A percentile compares a stretch with the other conserved stretches of the same genome.
These are phyloP conservation scores for Nicotiana tomentosiformis DNA, from an alignment of 257 asterid genomes.

Conservation along the genomic window DNA sequence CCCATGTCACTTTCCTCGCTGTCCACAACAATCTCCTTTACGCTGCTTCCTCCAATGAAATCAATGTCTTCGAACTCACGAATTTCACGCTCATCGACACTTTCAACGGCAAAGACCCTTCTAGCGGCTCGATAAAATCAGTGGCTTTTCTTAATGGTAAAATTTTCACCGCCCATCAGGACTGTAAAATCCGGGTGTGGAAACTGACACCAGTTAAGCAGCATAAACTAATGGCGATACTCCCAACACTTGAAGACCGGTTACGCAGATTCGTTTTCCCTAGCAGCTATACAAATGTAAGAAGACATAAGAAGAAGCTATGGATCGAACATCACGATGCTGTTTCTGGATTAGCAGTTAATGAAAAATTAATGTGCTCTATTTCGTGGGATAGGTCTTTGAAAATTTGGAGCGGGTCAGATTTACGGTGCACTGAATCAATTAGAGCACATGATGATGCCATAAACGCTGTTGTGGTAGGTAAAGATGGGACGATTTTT, in stretches of 20 bases:
- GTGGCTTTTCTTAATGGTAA: conserved; percentile 38
- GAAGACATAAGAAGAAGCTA: conserved; percentile 58
- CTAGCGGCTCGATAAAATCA: conserved; percentile 59
- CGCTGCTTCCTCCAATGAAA: conserved; percentile 53
- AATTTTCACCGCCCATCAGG: conserved; percentile 77
- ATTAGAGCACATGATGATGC: conserved; percentile 85
- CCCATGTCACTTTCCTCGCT: conserved; percentile 38
- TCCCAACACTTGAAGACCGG: conserved; percentile 60
- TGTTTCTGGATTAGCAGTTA: conserved; percentile 50
- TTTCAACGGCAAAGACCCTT: conserved; percentile 22
- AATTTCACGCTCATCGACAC: conserved; percentile 33
- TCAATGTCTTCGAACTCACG: conserved; percentile 39
- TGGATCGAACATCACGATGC: conserved; percentile 81
- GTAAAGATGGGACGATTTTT: conserved; percentile 43
- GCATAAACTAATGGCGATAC: conserved; percentile 49
- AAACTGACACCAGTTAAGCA: conserved; percentile 19
- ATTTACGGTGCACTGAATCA: conserved; percentile 44
- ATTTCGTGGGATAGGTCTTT: conserved; percentile 74
- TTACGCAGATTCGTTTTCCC: conserved; percentile 43
- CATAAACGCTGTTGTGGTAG: conserved; percentile 51
- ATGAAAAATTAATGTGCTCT: conserved; percentile 25
- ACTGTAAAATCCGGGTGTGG: conserved; percentile 74
- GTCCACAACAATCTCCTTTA: conserved; percentile 57
- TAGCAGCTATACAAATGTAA: conserved; percentile 41
- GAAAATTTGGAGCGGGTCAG: conserved; percentile 47